Evolutionary conservation across 2,329 filamentous ascomycete species (phyloP).

Genomic region (Akanthomyces muscarius): DNA sequence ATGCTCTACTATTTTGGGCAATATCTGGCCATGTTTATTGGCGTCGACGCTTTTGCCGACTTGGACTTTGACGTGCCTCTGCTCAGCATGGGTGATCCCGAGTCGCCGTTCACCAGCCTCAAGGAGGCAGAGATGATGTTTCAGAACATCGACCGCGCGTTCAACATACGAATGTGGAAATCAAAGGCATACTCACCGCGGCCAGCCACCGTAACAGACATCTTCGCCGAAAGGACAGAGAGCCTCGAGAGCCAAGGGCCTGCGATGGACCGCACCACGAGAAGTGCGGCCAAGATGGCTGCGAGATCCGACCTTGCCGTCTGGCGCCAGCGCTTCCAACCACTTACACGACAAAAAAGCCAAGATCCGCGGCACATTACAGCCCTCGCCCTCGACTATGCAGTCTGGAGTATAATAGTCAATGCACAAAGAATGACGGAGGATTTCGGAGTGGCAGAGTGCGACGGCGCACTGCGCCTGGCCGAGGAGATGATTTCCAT

Average conservation of each 20-base stretch:
- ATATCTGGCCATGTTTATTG: conserved; percentile 20
- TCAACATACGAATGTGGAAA: background rate
- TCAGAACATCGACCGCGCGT: background rate
- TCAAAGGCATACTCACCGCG: conserved; percentile 15
- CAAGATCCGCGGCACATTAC: background rate
- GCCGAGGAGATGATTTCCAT: background rate
- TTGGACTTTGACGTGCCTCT: conserved; percentile 13
- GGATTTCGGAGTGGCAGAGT: background rate
- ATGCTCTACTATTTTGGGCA: conserved; percentile 22
- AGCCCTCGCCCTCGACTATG: background rate
- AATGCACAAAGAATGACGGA: background rate
- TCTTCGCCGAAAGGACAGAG: background rate
- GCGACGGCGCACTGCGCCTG: background rate
- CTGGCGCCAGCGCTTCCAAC: background rate
- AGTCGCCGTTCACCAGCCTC: conserved; percentile 12
- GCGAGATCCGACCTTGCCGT: background rate
- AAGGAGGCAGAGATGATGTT: conserved; percentile 20
- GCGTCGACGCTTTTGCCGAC: conserved; percentile 20
- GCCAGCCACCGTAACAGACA: background rate
- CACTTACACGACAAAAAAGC: background rate
- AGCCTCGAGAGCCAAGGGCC: background rate
- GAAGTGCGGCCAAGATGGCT: background rate
- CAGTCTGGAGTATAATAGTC: background rate
- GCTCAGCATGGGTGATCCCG: conserved; percentile 6
- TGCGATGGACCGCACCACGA: background rate